phyloP scores from a whole-genome alignment of 139 green algal genomes.

The Chlamydomonas schloesseri region DNA sequence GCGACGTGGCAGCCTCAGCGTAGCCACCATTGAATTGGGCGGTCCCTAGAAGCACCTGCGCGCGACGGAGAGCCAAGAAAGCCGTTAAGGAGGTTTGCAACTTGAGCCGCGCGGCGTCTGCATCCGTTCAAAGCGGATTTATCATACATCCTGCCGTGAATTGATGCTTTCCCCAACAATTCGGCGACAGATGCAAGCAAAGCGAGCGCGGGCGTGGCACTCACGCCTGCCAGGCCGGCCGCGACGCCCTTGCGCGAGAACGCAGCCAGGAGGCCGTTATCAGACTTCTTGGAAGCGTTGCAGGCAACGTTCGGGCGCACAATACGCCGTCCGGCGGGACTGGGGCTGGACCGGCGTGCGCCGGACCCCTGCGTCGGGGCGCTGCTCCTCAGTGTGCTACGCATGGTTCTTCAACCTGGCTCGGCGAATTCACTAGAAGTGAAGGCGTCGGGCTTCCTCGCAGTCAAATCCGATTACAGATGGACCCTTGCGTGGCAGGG shows the following conservation, averaged over 20 bases:
- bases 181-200: no score
- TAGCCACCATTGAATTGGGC: background rate
- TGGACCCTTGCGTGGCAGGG: no score
- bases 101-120: background rate
- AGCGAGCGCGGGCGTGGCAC: background rate
- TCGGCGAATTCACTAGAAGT: no score
- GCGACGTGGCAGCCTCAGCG: background rate
- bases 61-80: background rate
- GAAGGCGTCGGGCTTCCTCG: no score
- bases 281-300: background rate
- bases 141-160: no score
- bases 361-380: no score
- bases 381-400: background rate
- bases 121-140: no score
- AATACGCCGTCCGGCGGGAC: background rate
- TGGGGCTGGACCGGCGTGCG: background rate
- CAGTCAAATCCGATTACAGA: no score
- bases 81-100: background rate
- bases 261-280: background rate
- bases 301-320: background rate
- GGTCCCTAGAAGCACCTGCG: constrained; percentile 14
- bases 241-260: constrained; percentile 26
- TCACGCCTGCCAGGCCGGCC: constrained; percentile 24
- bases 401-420: background rate
- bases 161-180: no score